Base-by-base conservation (phyloP, 257 asterid species). In the Solanum corneliomulleri region DNA sequence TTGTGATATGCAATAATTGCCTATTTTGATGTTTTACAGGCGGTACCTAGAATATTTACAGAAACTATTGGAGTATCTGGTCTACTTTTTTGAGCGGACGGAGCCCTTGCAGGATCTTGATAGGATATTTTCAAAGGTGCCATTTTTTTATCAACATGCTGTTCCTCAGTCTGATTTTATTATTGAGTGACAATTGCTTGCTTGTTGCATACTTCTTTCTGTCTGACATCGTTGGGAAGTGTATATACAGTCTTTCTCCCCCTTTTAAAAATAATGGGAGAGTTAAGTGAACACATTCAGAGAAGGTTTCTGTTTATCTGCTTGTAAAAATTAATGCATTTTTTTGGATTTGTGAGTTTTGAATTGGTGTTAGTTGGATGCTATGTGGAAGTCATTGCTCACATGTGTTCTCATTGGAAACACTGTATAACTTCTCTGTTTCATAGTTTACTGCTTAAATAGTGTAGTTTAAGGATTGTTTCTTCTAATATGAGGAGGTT, bases 61-160 rank as follows among this genome's bases (percentile, higher is more conserved):
- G 92, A 97, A 93, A 86, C 95, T 97, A 83, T 88, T 93, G 92
- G 99, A 93, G 64, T 95, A 95, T 93, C 96, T 97, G 86, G 80
- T 93, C 62, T 91, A 94, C 88, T 95, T 93, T 88, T 93, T 93
- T 87, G 95, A 93, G 92, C 93, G 99, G 70, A 94, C 97, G 44
- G 97, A 94, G 82, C 99, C 99, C 76, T 87, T 97, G 91, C 96
- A 94, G 91, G 99, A 97, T 91, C 98, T 95, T 83, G 96, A 91
- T 74, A 93, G 99, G 90, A 94, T 97, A 88, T 94, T 95, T 88
- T 92, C 95, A 21, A 96, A 97, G 97, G 98, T 94, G 45, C 85
- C 39, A 88, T 85, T 85, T 91, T 89, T 78, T 49, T 29, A 47
- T 80, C 68, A 80, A 29, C 29, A 49, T 47, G 39, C 44, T 29